Base-by-base conservation (phyloP, 179 eudicot genomes). In the Patellifolia procumbens region DNA sequence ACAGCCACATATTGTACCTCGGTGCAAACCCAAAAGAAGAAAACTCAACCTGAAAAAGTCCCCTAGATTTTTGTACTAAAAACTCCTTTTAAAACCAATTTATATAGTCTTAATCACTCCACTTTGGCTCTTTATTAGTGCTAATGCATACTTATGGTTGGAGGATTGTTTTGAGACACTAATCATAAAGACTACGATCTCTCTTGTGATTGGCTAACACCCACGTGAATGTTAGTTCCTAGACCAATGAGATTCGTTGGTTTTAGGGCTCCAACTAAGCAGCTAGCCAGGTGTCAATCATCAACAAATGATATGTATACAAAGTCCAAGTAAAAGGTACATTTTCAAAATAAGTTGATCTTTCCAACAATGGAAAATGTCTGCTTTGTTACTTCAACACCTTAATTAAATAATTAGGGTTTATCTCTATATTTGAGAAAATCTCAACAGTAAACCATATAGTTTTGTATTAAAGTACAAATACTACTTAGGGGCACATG, bases 231-330 rank as follows among this genome's bases (percentile, higher is more conserved):
- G 80, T 73, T 11, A 74, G 77, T 83, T 61, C 56, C 68, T 73
- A 37, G 73, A 74, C 84, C 81, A 82, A 82, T 82, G 62, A 78
- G 81, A 70, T 52, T 68, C 71, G 34, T 74, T 24, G 60, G 22
- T 79, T 79, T 51, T 74, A 70, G 79, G 80, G 77, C 22, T 81
- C 83, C 79, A 82, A 70, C 45, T 56, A 37, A 68, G 72, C 37
- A 49, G 24, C 39, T 67, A 51, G 80, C 73, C 86, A 83, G 83
- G 76, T 83, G 86, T 83, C 86, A 73, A 83, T 80, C 81, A 83
- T 83, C 86, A 83, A 67, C 81, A 76, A 83, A 83, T 83, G 68
- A 83, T 83, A 79, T 68, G 80, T 39, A 31, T 45, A 63, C 72
- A 64, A 4, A 52, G 68, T 31, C 65, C 75, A 17, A 79, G 45